These are phyloP conservation scores for Podospora pseudoanserina DNA, from an alignment of 495 filamentous ascomycete species.

Conservation along the genomic window DNA sequence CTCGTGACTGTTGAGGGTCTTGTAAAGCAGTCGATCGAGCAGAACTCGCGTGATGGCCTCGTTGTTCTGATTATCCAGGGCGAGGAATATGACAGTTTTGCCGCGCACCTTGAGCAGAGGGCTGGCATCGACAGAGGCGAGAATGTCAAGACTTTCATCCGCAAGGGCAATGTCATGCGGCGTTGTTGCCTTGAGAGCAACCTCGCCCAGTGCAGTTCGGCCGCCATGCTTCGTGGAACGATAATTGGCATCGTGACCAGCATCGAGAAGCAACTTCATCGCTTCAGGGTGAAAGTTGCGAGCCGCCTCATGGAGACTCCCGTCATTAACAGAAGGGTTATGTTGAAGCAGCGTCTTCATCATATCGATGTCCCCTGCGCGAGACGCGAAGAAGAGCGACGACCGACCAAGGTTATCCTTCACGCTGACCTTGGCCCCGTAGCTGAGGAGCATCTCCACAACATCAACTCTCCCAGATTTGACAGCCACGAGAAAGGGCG, in stretches of 20 bases:
- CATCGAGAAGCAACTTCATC: conserved; percentile 39
- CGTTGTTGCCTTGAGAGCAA: conserved; percentile 35
- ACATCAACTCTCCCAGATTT: conserved; percentile 34
- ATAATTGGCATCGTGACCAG: conserved; percentile 42
- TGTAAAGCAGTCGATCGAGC: conserved; percentile 32
- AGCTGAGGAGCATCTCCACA: conserved; percentile 34
- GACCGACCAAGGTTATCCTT: conserved; percentile 40
- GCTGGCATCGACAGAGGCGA: conserved; percentile 36
- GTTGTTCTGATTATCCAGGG: conserved; percentile 39
- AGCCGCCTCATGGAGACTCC: conserved; percentile 43
- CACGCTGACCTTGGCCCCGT: conserved; percentile 37
- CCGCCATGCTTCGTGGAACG: conserved; percentile 39
- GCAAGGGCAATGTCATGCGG: conserved; percentile 30
- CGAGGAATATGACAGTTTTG: conserved; percentile 41
- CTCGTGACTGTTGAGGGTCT: conserved; percentile 40
- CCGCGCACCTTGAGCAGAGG: conserved; percentile 36
- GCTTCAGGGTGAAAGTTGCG: conserved; percentile 36
- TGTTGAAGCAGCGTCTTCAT: conserved; percentile 21
- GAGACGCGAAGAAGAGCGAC: conserved; percentile 38
- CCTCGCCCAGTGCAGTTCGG: conserved; percentile 42
- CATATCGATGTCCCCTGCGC: conserved; percentile 22
- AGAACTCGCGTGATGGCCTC: conserved; percentile 35
- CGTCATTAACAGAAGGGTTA: conserved; percentile 34
- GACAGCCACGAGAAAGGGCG: conserved; percentile 39
- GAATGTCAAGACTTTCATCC: conserved; percentile 36